Conservation (phyloP, 2,329 filamentous ascomycete species). For the Acarospora socialis region DNA sequence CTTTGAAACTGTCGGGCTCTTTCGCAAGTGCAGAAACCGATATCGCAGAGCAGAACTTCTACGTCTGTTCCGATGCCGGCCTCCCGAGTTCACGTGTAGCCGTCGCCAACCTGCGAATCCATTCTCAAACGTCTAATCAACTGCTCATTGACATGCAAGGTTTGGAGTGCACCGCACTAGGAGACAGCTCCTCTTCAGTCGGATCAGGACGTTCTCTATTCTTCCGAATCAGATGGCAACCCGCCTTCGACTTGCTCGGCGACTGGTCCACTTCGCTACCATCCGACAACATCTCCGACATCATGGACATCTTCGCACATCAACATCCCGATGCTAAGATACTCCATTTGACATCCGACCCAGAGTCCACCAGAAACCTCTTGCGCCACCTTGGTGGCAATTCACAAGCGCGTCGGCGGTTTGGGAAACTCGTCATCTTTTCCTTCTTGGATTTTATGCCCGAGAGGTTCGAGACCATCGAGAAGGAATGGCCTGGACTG, state of each 20-base stretch:
- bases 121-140: conserved; percentile 9
- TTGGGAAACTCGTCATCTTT: conserved; percentile 6
- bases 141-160: conserved; percentile 14
- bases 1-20: conserved; percentile 13
- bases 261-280: conserved; percentile 5
- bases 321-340: conserved; percentile 8
- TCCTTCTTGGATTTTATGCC: conserved; percentile 1
- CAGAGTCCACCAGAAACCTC: conserved; percentile 4
- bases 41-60: conserved; percentile 9
- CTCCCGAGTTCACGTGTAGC: conserved; percentile 14
- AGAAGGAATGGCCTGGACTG: conserved; percentile 2
- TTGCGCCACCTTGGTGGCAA: conserved; percentile 2
- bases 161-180: conserved; percentile 13
- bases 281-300: conserved; percentile 2
- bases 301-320: conserved; percentile 10
- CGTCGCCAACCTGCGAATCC: conserved; percentile 12
- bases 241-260: conserved; percentile 12
- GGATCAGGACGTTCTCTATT: conserved; percentile 12
- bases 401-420: conserved; percentile 3
- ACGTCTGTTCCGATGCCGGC: conserved; percentile 11
- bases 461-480: conserved; percentile 1
- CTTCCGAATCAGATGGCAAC: conserved; percentile 15
- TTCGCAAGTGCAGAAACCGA: conserved; percentile 8
- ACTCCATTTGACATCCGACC: conserved; percentile 6
- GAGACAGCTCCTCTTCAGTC: conserved; percentile 11